Evolutionary conservation across 495 filamentous ascomycete genomes (phyloP).

Genomic region (Thozetella sp.): DNA sequence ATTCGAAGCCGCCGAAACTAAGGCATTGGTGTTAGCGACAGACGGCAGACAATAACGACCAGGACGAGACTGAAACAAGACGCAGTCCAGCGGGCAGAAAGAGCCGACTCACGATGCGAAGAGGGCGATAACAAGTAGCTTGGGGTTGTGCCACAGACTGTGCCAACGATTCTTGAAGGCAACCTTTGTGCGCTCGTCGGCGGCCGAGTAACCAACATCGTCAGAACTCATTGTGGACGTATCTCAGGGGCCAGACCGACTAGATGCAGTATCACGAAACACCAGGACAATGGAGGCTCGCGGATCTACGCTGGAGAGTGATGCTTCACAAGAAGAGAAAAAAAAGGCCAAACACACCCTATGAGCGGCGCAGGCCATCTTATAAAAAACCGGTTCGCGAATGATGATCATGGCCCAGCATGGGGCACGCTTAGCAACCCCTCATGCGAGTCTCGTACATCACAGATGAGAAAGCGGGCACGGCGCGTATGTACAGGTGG

Average conservation of each 20-base stretch:
- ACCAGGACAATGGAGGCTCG: not conserved
- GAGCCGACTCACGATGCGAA: constrained; percentile 36
- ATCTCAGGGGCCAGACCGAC: not conserved
- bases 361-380: too few species aligned
- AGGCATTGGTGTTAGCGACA: not conserved
- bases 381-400: too few species aligned
- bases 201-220: not conserved
- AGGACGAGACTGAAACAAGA: not conserved
- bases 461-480: not conserved
- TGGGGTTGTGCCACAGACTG: constrained; percentile 24
- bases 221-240: too few species aligned
- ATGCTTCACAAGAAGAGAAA: too few species aligned
- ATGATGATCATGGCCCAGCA: too few species aligned
- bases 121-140: constrained; percentile 43
- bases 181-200: not conserved
- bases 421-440: too few species aligned
- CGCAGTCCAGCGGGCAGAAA: not conserved
- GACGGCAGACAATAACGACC: too few species aligned
- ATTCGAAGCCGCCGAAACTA: constrained; percentile 46
- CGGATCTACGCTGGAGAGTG: not conserved
- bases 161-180: not conserved
- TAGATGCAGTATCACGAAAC: not conserved
- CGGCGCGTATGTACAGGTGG: too few species aligned
- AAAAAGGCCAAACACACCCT: too few species aligned
- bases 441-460: not conserved